phyloP scores from a whole-genome alignment of 208 protist genomes.

The Trypanosoma mega region DNA sequence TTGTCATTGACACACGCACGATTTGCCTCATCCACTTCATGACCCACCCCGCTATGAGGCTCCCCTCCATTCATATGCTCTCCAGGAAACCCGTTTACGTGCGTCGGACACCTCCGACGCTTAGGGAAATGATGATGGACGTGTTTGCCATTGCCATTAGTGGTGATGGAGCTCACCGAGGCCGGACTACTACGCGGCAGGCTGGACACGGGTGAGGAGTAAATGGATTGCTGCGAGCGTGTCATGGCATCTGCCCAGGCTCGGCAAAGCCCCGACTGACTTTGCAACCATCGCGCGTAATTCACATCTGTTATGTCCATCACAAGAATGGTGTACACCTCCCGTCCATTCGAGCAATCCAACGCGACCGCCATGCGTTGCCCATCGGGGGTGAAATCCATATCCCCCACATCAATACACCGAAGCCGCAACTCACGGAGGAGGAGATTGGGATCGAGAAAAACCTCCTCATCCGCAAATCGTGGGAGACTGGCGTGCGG shows the following conservation, averaged over 20 bases:
- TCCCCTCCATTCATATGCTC: no score
- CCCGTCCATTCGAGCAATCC: constrained; percentile 62
- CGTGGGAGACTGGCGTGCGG: constrained; percentile 37
- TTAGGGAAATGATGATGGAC: no score
- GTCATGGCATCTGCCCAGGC: constrained; percentile 34
- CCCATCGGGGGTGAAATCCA: constrained; percentile 62
- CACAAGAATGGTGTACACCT: constrained; percentile 65
- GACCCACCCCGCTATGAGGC: no score
- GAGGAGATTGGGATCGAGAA: constrained; percentile 71
- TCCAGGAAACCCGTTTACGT: no score
- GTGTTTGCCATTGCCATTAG: no score
- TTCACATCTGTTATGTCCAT: constrained; percentile 50
- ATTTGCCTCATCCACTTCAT: no score
- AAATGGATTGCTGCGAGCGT: constrained; percentile 39
- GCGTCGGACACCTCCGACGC: no score
- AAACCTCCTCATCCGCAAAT: constrained; percentile 62
- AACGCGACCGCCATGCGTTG: constrained; percentile 41
- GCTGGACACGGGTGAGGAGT: constrained; percentile 23
- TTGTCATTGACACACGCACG: no score
- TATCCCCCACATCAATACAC: constrained; percentile 59
- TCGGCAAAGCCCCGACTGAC: constrained; percentile 29
- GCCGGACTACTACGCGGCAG: constrained; percentile 3
- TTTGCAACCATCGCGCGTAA: constrained; percentile 45
- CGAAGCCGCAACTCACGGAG: constrained; percentile 41
- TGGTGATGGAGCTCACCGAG: no score